Percentiles rank a stretch among this genome's conserved stretches.
phyloP scores from a whole-genome alignment of 176 grass and related monocot species.

The Hordeum vulgare region DNA sequence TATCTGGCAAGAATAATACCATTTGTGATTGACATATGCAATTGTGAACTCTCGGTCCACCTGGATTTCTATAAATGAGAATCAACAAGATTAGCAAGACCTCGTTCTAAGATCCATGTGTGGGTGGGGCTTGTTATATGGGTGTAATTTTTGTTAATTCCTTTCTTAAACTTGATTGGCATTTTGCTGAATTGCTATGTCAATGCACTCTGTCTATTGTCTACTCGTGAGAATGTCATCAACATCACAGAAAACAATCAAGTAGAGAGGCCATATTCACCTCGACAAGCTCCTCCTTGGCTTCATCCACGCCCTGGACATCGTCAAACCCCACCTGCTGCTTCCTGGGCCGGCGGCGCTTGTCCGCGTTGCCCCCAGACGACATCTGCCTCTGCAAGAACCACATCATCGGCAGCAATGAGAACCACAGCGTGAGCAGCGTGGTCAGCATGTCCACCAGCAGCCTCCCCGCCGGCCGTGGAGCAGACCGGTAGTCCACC shows the following conservation, averaged over 20 bases:
- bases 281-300: constrained; percentile 84
- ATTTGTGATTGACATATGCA: not conserved
- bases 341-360: constrained; percentile 37
- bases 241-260: constrained; percentile 5
- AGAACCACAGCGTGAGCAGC: constrained; percentile 71
- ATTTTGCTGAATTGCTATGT: not conserved
- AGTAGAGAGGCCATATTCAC: constrained; percentile 18
- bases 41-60: not conserved
- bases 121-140: not conserved
- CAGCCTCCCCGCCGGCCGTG: constrained; percentile 44
- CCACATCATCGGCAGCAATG: constrained; percentile 86
- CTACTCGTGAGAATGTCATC: not conserved
- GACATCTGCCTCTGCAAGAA: constrained; percentile 83
- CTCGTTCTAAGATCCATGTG: not conserved
- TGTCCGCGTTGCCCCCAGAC: constrained; percentile 31
- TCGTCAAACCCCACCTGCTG: constrained; percentile 67
- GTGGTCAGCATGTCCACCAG: constrained; percentile 63
- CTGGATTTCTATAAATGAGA: not conserved
- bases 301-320: constrained; percentile 83
- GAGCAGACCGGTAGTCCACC: constrained; percentile 66
- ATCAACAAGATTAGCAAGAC: not conserved
- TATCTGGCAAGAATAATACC: not conserved
- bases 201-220: not conserved
- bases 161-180: not conserved
- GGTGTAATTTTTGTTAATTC: not conserved